Conservation (phyloP, 2,329 filamentous ascomycete genomes). For the Calonectria pteridis region DNA sequence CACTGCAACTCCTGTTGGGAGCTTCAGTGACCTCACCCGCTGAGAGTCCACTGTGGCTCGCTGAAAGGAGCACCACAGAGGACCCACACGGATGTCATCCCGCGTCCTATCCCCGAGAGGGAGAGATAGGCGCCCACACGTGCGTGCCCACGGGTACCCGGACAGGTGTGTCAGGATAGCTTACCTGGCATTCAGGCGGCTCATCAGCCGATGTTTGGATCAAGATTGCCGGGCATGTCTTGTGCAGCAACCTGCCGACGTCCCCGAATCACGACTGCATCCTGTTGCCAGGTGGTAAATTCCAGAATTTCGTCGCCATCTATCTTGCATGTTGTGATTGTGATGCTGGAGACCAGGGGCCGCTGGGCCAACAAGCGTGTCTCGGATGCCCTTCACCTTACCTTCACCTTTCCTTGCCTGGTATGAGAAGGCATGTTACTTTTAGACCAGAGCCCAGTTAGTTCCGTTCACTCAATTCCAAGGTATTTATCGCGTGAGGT, state of each 20-base stretch:
- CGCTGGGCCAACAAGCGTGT: constrained; percentile 17
- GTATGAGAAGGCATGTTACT: not conserved
- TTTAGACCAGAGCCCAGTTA: not conserved
- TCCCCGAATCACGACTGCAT: not conserved
- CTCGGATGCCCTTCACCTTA: constrained; percentile 13
- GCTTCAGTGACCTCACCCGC: constrained; percentile 9
- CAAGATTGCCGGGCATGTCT: constrained; percentile 14
- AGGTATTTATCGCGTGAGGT: not conserved
- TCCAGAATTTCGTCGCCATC: not conserved
- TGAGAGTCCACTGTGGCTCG: constrained; percentile 10
- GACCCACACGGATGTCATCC: constrained; percentile 39
- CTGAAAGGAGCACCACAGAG: not conserved
- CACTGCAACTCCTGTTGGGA: constrained; percentile 16
- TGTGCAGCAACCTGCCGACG: constrained; percentile 5
- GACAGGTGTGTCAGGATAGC: not conserved
- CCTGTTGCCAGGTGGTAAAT: not conserved
- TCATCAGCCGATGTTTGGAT: constrained; percentile 15
- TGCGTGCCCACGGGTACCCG: not conserved
- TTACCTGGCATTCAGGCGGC: not conserved
- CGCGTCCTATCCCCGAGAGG: constrained; percentile 24
- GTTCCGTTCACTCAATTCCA: not conserved
- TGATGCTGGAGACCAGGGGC: not conserved
- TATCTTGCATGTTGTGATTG: constrained; percentile 13
- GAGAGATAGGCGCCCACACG: not conserved
- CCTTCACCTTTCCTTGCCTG: constrained; percentile 10